These are phyloP conservation scores for Aspergillus amoenus DNA, from an alignment of 2,329 filamentous ascomycete genomes.

Conservation along the genomic window DNA sequence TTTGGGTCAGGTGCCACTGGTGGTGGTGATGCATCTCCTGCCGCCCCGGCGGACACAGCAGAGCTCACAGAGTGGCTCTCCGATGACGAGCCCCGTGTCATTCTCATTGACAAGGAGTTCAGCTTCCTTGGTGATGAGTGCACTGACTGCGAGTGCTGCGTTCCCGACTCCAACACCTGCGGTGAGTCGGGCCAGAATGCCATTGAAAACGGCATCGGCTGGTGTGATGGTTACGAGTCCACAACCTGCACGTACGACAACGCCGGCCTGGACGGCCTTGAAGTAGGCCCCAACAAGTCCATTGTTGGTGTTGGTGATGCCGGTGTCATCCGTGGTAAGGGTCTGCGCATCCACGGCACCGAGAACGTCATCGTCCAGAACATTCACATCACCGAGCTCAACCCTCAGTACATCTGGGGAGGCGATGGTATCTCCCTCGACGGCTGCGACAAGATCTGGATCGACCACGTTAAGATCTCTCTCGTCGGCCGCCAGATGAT, in stretches of 20 bases:
- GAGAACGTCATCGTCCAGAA: slow-evolving; percentile 62
- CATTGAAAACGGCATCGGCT: slow-evolving; percentile 51
- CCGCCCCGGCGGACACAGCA: slow-evolving; percentile 51
- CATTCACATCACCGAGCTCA: slow-evolving; percentile 52
- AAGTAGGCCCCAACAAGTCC: slow-evolving; percentile 56
- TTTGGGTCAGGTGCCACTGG: slow-evolving; percentile 58
- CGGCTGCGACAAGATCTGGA: slow-evolving; percentile 43
- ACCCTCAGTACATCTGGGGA: slow-evolving; percentile 59
- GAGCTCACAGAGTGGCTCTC: slow-evolving; percentile 59
- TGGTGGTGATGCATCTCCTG: slow-evolving; percentile 54
- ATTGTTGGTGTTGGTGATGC: slow-evolving; percentile 53
- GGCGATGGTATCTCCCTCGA: slow-evolving; percentile 57
- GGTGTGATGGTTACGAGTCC: slow-evolving; percentile 56
- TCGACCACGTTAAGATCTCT: slow-evolving; percentile 48
- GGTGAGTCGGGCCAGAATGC: slow-evolving; percentile 52
- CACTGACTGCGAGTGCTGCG: slow-evolving; percentile 29
- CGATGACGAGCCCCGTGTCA: slow-evolving; percentile 56
- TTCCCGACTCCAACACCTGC: slow-evolving; percentile 35
- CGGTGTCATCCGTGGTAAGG: slow-evolving; percentile 58
- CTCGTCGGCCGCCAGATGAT: slow-evolving; percentile 37
- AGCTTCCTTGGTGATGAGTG: slow-evolving; percentile 26
- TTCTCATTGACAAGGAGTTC: slow-evolving; percentile 56
- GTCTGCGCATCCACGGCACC: slow-evolving; percentile 46
- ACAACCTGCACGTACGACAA: slow-evolving; percentile 50
- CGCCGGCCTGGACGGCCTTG: slow-evolving; percentile 51